phyloP scores from a whole-genome alignment of 148 eudicot genomes.

The Limonium bicolor region DNA sequence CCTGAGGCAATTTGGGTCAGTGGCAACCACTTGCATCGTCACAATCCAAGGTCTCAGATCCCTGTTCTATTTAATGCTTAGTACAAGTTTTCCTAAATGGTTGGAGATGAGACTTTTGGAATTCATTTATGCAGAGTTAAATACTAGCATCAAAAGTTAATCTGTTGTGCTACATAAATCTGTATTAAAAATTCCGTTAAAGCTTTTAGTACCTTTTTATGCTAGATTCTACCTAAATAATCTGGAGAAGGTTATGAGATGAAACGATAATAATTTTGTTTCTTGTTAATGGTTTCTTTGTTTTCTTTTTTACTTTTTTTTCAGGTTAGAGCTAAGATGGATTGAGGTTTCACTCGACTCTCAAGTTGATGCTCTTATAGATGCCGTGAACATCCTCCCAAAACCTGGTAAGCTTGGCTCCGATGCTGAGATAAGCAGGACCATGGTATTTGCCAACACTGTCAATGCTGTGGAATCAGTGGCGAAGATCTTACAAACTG shows the following conservation, averaged over 20 bases:
- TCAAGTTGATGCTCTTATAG: constrained; percentile 73
- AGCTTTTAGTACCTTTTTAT: no score
- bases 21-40: constrained; percentile 76
- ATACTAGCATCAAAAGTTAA: no score
- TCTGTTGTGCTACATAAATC: no score
- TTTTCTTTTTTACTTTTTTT: constrained; percentile 6
- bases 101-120: no score
- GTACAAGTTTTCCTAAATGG: no score
- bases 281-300: background rate
- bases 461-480: constrained; percentile 92
- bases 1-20: constrained; percentile 84
- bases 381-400: constrained; percentile 38
- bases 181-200: no score
- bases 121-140: no score
- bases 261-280: background rate
- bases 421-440: constrained; percentile 24
- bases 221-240: no score
- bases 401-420: constrained; percentile 13
- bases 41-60: constrained; percentile 63
- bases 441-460: constrained; percentile 93
- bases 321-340: constrained; percentile 85
- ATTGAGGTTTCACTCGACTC: constrained; percentile 64
- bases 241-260: no score
- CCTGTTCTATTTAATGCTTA: no score
- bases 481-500: constrained; percentile 38